A percentile compares a stretch with the other conserved stretches of the same genome.
phyloP scores from a whole-genome alignment of 495 filamentous ascomycete species.

The Lasiosphaeria hispida region DNA sequence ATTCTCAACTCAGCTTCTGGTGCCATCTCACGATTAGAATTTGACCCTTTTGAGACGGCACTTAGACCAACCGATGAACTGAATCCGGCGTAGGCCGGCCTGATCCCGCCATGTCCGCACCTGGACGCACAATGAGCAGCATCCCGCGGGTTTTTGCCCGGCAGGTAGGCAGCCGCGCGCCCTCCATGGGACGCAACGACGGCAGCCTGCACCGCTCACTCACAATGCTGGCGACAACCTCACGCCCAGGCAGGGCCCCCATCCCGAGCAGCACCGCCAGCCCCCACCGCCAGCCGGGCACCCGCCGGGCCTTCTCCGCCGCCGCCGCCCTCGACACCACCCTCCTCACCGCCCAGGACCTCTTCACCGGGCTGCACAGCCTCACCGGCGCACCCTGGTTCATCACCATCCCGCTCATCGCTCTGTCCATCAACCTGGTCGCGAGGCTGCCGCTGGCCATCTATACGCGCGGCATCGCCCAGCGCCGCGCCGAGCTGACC shows the following conservation, averaged over 20 bases:
- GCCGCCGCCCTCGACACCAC: conserved; percentile 39
- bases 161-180: background rate
- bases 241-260: background rate
- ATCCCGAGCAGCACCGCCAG: background rate
- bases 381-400: conserved; percentile 66
- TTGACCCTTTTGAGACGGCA: background rate
- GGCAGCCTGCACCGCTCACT: background rate
- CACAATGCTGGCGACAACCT: background rate
- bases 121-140: background rate
- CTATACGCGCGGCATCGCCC: conserved; percentile 45
- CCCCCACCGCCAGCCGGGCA: background rate
- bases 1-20: background rate
- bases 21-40: background rate
- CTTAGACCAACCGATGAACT: background rate
- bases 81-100: background rate
- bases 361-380: conserved; percentile 62
- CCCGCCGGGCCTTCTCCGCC: background rate
- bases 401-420: conserved; percentile 65
- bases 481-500: conserved; percentile 43
- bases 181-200: background rate
- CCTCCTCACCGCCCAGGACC: conserved; percentile 49
- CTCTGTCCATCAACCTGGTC: conserved; percentile 57
- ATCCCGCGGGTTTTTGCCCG: background rate
- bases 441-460: conserved; percentile 59
- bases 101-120: background rate